Percentiles rank a stretch among this genome's conserved stretches.
Evolutionary conservation across 1,139 yeast genomes (phyloP).

Genomic region (Geotrichum cucujoidarum): DNA sequence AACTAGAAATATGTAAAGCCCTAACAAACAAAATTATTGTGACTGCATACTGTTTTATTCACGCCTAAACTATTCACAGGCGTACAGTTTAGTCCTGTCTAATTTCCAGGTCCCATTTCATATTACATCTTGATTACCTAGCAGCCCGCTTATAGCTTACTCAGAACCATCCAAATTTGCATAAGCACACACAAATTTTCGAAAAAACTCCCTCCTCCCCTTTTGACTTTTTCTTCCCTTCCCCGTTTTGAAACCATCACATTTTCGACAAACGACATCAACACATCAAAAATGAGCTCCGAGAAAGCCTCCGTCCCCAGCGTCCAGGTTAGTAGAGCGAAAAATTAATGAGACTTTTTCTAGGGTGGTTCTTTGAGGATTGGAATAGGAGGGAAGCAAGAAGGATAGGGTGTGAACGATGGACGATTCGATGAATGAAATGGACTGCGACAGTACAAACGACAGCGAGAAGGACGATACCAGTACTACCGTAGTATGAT

Average conservation of each 20-base stretch:
- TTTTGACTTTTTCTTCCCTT: background rate
- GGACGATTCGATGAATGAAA: background rate
- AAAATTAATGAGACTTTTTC: no score
- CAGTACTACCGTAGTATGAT: no score
- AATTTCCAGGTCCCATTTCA: no score
- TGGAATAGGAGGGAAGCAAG: background rate
- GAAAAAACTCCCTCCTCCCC: background rate
- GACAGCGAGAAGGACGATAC: background rate
- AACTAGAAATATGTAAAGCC: no score
- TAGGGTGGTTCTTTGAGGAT: background rate
- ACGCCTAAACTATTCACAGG: no score
- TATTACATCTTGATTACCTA: no score
- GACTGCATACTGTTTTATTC: no score
- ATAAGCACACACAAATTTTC: no score
- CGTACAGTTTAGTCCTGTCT: no score
- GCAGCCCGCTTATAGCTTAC: no score
- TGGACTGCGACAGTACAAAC: background rate
- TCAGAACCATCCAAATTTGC: no score
- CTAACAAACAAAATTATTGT: no score
- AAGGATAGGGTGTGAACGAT: background rate
- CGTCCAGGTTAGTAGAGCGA: constrained; percentile 37
- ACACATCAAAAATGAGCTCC: constrained; percentile 23
- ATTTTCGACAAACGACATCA: background rate
- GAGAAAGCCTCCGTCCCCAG: constrained; percentile 31
- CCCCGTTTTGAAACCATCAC: background rate